Conservation (phyloP, 768 basidiomycete species). For the Naematelia aurantialba region DNA sequence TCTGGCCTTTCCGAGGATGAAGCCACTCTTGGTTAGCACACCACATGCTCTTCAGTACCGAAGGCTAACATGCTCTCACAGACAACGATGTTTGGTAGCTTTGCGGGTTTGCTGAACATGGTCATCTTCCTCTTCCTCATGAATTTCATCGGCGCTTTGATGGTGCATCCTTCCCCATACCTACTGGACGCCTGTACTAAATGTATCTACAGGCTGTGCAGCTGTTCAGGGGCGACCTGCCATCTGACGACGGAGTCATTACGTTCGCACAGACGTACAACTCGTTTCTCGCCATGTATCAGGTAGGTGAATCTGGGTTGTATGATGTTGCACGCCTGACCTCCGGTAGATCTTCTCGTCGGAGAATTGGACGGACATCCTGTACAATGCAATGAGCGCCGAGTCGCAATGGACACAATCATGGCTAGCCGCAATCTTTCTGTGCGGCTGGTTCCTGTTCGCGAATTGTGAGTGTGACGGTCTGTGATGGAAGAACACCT, state of each 20-base stretch:
- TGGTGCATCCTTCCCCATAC: conserved; percentile 51
- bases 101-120: conserved; percentile 89
- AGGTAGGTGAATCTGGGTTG: too few species aligned
- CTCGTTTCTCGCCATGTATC: conserved; percentile 78
- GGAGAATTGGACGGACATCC: conserved; percentile 66
- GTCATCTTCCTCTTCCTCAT: conserved; percentile 80
- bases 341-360: conserved; percentile 74
- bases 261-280: conserved; percentile 81
- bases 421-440: conserved; percentile 65
- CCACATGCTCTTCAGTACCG: neutral
- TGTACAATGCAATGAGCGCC: conserved; percentile 53
- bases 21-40: conserved; percentile 67
- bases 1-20: conserved; percentile 83
- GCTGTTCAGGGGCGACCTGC: conserved; percentile 77
- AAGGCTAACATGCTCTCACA: conserved; percentile 40
- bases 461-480: conserved; percentile 71
- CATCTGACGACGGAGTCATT: conserved; percentile 53
- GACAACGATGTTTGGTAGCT: conserved; percentile 86
- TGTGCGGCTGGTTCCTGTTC: conserved; percentile 82
- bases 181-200: neutral
- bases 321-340: too few species aligned
- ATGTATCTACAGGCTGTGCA: conserved; percentile 57
- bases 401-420: conserved; percentile 67
- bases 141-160: conserved; percentile 78
- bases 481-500: conserved; percentile 1